These are phyloP conservation scores for Starmerella sp. DNA, from an alignment of 805 yeast species.

Conservation along the genomic window DNA sequence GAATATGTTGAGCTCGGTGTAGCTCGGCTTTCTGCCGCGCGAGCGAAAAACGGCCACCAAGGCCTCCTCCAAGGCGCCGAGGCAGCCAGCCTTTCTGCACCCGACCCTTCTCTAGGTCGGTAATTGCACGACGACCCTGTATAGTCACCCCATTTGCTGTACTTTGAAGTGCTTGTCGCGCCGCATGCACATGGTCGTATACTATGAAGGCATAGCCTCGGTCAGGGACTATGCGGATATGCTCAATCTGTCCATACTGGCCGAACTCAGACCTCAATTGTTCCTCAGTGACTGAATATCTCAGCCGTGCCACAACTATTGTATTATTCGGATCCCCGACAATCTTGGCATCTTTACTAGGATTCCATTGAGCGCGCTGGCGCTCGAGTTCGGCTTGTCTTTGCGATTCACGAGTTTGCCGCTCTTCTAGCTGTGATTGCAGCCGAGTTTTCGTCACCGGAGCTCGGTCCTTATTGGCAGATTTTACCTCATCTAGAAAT, in stretches of 20 bases:
- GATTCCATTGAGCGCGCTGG: slow-evolving; percentile 38
- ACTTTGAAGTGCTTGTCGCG: slow-evolving; percentile 49
- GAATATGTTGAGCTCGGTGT: slow-evolving; percentile 7
- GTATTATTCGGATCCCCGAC: slow-evolving; percentile 68
- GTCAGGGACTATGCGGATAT: slow-evolving; percentile 47
- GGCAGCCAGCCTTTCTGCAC: slow-evolving; percentile 33
- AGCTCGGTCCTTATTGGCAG: background rate
- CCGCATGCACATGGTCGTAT: slow-evolving; percentile 49
- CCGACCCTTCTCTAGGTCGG: slow-evolving; percentile 33
- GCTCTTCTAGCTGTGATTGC: slow-evolving; percentile 26
- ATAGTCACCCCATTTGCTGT: slow-evolving; percentile 41
- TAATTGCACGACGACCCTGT: slow-evolving; percentile 40
- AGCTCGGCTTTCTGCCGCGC: slow-evolving; percentile 11
- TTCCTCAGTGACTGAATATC: slow-evolving; percentile 51
- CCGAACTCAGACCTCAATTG: slow-evolving; percentile 55
- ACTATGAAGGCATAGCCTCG: slow-evolving; percentile 79
- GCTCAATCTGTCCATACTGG: slow-evolving; percentile 61
- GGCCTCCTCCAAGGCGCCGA: slow-evolving; percentile 66
- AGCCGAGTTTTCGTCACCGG: slow-evolving; percentile 29
- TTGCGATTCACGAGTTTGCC: slow-evolving; percentile 13
- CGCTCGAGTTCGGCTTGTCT: slow-evolving; percentile 22
- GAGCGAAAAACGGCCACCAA: slow-evolving; percentile 49
- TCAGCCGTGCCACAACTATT: slow-evolving; percentile 63
- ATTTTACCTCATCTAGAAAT: background rate
- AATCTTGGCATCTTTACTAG: slow-evolving; percentile 44